Base-by-base conservation (phyloP, 2,329 filamentous ascomycete genomes). In the Verruconis gallopava region DNA sequence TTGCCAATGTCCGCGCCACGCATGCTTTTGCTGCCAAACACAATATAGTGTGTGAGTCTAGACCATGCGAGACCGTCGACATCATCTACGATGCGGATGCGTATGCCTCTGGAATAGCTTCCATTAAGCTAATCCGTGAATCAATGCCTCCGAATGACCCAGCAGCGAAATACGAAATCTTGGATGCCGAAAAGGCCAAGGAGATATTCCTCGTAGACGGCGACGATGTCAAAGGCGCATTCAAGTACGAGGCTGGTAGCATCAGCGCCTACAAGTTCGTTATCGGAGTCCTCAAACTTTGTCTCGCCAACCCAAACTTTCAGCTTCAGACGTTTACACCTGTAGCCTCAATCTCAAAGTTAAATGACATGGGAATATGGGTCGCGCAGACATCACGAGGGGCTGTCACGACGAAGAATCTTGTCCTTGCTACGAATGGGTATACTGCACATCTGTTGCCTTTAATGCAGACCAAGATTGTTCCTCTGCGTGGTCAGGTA, bases 261-360 rank as follows among this genome's bases (percentile, higher is more conserved):
- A 55, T 85, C 35, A 88, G 81, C 81, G 85, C 85, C 0, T 93
- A 93, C 59, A 93, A 91, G 61, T 72, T 93, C 14, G 77, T 93
- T 2, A 67, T 76, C 1, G 80, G 77, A 60, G 67, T 88, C 0
- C 63, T 93, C 54, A 58, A 64, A 6, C 68, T 84, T 0, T 52
- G 71, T 9, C 59, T 65, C n/a, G 56, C 57, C 2, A 60, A 55
- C 2, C n/a, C n/a, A n/a, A 56, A 53, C 5, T 76, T 86, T 53
- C 86, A 86, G 52, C 66, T 89, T 19, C 82, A 88, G 59, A 86
- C 81, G 4, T 75, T 71, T 44, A 88, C 82, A 11, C 73, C 81
- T 0, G 81, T 76, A 1, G 51, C 28, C 13, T 38, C 46, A 14
- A 11, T 25, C 13, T 32, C 42, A 4, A 28, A 30, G 12, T 9